These are phyloP conservation scores for Euphorbia celastroides DNA, from an alignment of 441 rosid species.

Conservation along the genomic window DNA sequence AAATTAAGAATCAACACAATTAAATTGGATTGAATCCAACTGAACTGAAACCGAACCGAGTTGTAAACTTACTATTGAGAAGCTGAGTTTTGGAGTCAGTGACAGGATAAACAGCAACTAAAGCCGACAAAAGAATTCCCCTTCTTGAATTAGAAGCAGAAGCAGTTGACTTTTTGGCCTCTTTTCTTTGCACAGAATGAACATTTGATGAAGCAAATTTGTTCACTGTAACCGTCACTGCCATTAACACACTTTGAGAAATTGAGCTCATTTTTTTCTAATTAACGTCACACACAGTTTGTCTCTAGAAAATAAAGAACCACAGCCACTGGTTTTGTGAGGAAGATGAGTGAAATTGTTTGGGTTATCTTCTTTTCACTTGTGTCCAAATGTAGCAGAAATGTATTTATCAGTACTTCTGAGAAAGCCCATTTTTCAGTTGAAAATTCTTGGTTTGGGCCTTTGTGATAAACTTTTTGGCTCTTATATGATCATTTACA, in stretches of 20 bases:
- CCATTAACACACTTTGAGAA: conserved; percentile 75
- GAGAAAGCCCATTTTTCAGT: background rate
- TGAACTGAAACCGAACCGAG: background rate
- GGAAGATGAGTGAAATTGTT: background rate
- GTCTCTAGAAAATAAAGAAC: background rate
- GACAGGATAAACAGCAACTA: conserved; percentile 46
- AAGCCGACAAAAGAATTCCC: conserved; percentile 44
- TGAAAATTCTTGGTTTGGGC: background rate
- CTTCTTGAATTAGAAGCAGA: conserved; percentile 33
- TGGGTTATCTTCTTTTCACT: conserved; percentile 17
- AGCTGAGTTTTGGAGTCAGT: conserved; percentile 48
- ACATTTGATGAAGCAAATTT: conserved; percentile 67
- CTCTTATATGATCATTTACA: no score
- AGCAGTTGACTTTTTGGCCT: conserved; percentile 20
- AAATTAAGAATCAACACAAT: background rate
- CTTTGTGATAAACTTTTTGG: no score
- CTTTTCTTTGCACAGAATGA: conserved; percentile 50
- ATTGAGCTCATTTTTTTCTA: conserved; percentile 42
- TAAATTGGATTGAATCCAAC: no score
- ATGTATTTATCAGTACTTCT: background rate
- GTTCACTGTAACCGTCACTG: conserved; percentile 80
- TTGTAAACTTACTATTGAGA: conserved; percentile 43
- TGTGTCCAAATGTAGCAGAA: conserved; percentile 11
- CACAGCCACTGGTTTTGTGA: conserved; percentile 27
- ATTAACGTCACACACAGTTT: background rate